These are phyloP conservation scores for Penicillium verhagenii DNA, from an alignment of 495 filamentous ascomycete species.

Conservation along the genomic window DNA sequence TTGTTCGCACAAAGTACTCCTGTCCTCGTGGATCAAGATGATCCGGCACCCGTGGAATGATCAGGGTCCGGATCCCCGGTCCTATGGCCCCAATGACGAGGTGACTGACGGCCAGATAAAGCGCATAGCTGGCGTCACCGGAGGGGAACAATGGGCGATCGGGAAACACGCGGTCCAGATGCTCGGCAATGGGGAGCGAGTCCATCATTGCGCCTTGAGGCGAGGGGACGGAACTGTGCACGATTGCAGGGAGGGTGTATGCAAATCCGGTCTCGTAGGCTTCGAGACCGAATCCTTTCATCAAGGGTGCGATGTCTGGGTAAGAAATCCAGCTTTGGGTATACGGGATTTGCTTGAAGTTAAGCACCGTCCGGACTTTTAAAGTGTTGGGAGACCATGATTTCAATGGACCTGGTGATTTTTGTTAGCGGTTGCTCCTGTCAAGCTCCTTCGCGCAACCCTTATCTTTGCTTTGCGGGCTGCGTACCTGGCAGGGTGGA, in stretches of 20 bases:
- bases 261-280: slow-evolving; percentile 18
- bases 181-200: slow-evolving; percentile 37
- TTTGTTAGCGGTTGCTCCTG: slow-evolving; percentile 6
- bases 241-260: slow-evolving; percentile 43
- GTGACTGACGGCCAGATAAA: slow-evolving; percentile 40
- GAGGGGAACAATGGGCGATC: slow-evolving; percentile 32
- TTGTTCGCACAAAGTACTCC: slow-evolving; percentile 27
- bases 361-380: slow-evolving; percentile 37
- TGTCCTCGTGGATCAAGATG: slow-evolving; percentile 25
- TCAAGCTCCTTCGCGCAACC: too few relatives aligned
- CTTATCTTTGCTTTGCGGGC: neutral
- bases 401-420: slow-evolving; percentile 24
- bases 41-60: slow-evolving; percentile 22
- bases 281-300: slow-evolving; percentile 23
- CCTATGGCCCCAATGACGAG: slow-evolving; percentile 30
- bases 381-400: slow-evolving; percentile 45
- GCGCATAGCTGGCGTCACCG: slow-evolving; percentile 31
- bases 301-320: slow-evolving; percentile 39
- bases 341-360: slow-evolving; percentile 43
- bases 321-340: slow-evolving; percentile 44
- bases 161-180: slow-evolving; percentile 37
- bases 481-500: slow-evolving; percentile 33
- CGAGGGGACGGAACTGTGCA: slow-evolving; percentile 24
- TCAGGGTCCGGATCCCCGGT: neutral
- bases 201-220: slow-evolving; percentile 35